Base-by-base conservation (phyloP, 2,329 filamentous ascomycete genomes). In the Cladophialophora immunda region DNA sequence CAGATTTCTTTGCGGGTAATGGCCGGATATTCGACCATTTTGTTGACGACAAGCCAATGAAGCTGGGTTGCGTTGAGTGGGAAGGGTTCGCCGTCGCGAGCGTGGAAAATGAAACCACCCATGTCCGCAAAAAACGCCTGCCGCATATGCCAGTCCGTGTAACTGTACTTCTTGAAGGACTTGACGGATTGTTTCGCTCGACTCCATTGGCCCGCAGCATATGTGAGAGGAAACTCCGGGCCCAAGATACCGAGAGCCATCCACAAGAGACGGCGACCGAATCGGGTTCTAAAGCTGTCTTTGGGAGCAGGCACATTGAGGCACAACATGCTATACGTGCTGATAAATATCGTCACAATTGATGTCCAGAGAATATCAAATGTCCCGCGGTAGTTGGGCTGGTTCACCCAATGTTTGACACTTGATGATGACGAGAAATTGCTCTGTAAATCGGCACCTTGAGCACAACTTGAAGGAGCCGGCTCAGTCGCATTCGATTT, bases 61-160 rank as follows among this genome's bases (percentile, higher is more conserved):
- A 77, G 57, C 47, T 78, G 74, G 55, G 78, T 75, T 0, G 76
- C 75, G 41, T 81, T 74, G 7, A 82, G 69, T 2, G 80, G 78
- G 60, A 82, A 80, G 0, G 71, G 53, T 1, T 65, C 36, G 19
- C 58, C 74, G 19, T 79, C 78, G 1, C 68, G 71, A 9, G 72
- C 71, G 9, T 74, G 61, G 0, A 82, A 72, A 0, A 76, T 34
- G 59, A 81, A 77, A 2, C 81, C 80, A 0, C 81, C 81, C 75
- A 79, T 80, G 57, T 81, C 78, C 3, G 76, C 79, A 62, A 77
- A 80, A 67, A 82, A 82, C 0, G 76, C 79, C 60, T 82, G 77
- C 9, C 62, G 76, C 55, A 80, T 71, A 0, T 77, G 81, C 81
- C 81, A 83, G 2, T 75, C 53, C 17, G 59, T 19, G 34, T 68